phyloP scores from a whole-genome alignment of 306 rosid genomes.

The Rosa lucieae region DNA sequence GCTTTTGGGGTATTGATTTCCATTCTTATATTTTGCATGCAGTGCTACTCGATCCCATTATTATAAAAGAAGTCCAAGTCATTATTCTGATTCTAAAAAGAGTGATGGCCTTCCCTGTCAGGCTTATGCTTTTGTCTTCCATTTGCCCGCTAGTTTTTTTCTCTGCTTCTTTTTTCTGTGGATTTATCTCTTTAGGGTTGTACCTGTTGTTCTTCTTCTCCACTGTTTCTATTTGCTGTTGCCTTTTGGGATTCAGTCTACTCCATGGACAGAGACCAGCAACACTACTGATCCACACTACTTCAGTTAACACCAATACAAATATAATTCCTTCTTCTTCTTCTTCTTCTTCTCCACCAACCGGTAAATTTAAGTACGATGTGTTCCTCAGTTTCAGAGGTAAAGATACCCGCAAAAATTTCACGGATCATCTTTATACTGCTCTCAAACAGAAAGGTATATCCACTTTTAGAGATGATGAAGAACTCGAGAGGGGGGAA shows the following conservation, averaged over 20 bases:
- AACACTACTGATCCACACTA: neutral
- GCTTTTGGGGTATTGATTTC: too few species aligned
- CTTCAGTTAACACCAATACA: neutral
- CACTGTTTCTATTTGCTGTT: neutral
- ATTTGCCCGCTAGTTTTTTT: neutral
- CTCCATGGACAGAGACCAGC: neutral
- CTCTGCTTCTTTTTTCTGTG: neutral
- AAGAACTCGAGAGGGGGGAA: neutral
- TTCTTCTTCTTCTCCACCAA: neutral
- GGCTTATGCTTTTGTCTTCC: neutral
- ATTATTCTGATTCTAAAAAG: neutral
- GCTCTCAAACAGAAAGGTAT: neutral
- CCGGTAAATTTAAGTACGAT: neutral
- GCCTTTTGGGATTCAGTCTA: neutral
- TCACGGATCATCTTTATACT: neutral
- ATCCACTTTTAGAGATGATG: neutral
- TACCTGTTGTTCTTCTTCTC: neutral
- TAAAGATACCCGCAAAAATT: neutral
- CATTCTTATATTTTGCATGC: too few species aligned
- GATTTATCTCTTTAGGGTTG: neutral
- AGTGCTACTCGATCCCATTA: too few species aligned
- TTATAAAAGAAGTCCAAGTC: too few species aligned
- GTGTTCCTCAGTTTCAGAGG: slow-evolving; percentile 4
- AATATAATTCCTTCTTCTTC: neutral
- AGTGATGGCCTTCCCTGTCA: neutral